Conservation (phyloP, 306 rosid genomes). For the Leucaena leucocephala region DNA sequence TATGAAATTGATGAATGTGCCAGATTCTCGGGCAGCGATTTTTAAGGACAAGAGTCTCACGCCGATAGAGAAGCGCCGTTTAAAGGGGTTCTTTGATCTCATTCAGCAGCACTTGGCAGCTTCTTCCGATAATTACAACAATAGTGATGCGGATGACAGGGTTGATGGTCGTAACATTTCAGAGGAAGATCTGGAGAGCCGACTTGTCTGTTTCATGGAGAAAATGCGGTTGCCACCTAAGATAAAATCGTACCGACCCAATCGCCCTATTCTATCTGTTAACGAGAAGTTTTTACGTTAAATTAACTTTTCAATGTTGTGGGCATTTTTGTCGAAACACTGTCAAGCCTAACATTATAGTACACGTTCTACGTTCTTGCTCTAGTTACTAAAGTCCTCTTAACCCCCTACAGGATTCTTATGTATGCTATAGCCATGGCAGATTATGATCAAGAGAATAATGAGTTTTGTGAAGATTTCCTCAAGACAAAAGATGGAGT, state of each 20-base stretch:
- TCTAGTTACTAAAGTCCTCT: constrained; percentile 27
- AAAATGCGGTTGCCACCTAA: constrained; percentile 74
- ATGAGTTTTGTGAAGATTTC: constrained; percentile 49
- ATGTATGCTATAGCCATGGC: constrained; percentile 84
- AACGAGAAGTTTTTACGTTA: constrained; percentile 36
- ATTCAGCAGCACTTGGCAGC: constrained; percentile 74
- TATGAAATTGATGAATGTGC: constrained; percentile 63
- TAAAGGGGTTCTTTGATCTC: constrained; percentile 88
- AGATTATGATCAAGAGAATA: constrained; percentile 74
- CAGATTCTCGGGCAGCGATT: constrained; percentile 88
- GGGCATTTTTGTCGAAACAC: constrained; percentile 17
- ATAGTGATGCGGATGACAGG: constrained; percentile 30
- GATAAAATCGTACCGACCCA: constrained; percentile 79
- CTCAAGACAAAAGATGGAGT: constrained; percentile 80
- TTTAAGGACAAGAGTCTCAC: constrained; percentile 77
- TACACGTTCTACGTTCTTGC: constrained; percentile 4
- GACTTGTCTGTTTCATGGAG: constrained; percentile 70
- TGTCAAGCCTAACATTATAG: constrained; percentile 4
- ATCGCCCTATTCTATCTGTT: constrained; percentile 48
- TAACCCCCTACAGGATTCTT: constrained; percentile 62
- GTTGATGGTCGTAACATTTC: constrained; percentile 51
- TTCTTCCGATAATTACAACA: constrained; percentile 28
- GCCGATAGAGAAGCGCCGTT: constrained; percentile 74
- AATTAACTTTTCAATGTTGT: not conserved
- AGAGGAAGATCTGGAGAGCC: constrained; percentile 77